Percentiles rank a stretch among this genome's conserved stretches.
Evolutionary conservation across 2,329 filamentous ascomycete species (phyloP).

Genomic region (Sphaerulina vaccinii): DNA sequence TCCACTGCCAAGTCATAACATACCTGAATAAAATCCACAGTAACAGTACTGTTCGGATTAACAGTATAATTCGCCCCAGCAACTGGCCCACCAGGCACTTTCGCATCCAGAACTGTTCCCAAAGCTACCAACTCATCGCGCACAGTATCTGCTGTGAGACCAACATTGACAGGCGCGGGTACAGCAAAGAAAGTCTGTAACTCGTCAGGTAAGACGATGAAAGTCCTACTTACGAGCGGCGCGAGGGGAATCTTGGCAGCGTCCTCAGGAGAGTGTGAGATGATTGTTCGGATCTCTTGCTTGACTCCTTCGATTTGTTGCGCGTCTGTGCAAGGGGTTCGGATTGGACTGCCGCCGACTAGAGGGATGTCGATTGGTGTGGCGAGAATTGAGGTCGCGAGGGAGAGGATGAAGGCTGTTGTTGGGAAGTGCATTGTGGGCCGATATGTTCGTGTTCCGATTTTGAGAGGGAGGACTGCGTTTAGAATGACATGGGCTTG

Average conservation of each 20-base stretch:
- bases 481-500: too few relatives aligned
- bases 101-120: slow-evolving; percentile 11
- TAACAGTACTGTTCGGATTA: slow-evolving; percentile 17
- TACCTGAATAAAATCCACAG: slow-evolving; percentile 16
- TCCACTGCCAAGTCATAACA: not conserved
- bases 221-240: slow-evolving; percentile 13
- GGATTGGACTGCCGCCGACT: not conserved
- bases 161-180: slow-evolving; percentile 12
- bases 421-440: not conserved
- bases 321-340: not conserved
- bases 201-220: slow-evolving; percentile 6
- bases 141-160: slow-evolving; percentile 16
- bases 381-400: not conserved
- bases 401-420: not conserved
- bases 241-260: slow-evolving; percentile 13
- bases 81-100: slow-evolving; percentile 9
- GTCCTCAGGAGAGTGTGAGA: slow-evolving; percentile 12
- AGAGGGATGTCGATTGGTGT: not conserved
- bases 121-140: slow-evolving; percentile 14
- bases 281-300: slow-evolving; percentile 20
- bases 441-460: too few relatives aligned
- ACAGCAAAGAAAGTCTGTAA: slow-evolving; percentile 3
- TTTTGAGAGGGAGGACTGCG: too few relatives aligned
- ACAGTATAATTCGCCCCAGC: slow-evolving; percentile 6
- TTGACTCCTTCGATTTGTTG: slow-evolving; percentile 14